Evolutionary conservation across 2,329 filamentous ascomycete species (phyloP).

Genomic region (Neurospora sp.): DNA sequence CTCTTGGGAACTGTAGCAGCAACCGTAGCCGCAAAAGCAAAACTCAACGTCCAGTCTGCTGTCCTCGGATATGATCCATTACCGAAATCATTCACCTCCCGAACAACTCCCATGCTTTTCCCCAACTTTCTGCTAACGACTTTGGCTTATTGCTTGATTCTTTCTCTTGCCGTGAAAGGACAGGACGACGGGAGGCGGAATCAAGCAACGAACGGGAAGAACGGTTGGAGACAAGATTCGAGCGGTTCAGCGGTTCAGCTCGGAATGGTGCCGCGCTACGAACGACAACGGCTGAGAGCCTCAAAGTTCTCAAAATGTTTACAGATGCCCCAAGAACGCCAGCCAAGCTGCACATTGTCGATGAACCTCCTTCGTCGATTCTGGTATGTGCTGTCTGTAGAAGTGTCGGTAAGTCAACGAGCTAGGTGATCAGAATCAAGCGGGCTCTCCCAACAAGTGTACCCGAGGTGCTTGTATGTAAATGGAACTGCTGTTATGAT

Average conservation of each 20-base stretch:
- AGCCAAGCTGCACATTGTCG: no score
- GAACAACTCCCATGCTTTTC: background rate
- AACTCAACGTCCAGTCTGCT: background rate
- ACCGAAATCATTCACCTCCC: background rate
- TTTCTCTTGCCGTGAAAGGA: background rate
- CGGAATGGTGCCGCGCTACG: background rate
- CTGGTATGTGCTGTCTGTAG: background rate
- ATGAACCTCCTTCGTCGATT: background rate
- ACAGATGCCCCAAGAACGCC: background rate
- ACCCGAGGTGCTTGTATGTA: no score
- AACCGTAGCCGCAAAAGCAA: background rate
- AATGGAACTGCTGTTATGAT: no score
- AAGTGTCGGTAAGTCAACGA: background rate
- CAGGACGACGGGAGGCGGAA: background rate
- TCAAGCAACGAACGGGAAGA: background rate
- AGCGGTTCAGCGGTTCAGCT: background rate
- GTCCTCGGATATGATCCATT: background rate
- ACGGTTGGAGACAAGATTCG: background rate
- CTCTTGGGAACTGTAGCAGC: background rate
- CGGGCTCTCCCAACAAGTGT: no score
- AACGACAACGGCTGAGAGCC: background rate
- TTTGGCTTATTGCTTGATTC: background rate
- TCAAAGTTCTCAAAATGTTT: background rate
- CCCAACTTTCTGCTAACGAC: background rate
- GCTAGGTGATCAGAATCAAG: background rate